These are phyloP conservation scores for Pyricularia grisea DNA, from an alignment of 2,329 filamentous ascomycete genomes.

Conservation along the genomic window DNA sequence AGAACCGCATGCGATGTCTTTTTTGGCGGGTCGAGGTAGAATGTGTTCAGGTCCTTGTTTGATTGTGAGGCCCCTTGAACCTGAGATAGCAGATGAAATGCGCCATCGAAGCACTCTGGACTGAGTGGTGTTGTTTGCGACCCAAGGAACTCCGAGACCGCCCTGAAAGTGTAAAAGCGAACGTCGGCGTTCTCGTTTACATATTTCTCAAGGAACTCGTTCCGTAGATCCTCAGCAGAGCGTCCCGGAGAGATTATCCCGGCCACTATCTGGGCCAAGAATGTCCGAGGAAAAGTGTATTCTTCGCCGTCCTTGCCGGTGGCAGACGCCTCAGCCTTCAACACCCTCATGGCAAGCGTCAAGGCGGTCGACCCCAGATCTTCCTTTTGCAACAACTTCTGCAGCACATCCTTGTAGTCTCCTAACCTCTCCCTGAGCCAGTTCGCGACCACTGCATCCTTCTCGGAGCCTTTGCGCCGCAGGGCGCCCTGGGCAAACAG, in stretches of 20 bases:
- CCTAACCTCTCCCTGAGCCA: constrained; percentile 71
- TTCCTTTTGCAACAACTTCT: constrained; percentile 49
- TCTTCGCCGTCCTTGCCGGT: constrained; percentile 41
- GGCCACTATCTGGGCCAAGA: constrained; percentile 56
- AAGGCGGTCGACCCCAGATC: constrained; percentile 58
- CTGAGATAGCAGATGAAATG: constrained; percentile 52
- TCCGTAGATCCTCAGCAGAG: constrained; percentile 50
- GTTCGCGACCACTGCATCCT: constrained; percentile 62
- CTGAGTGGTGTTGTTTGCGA: constrained; percentile 14
- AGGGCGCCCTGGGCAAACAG: constrained; percentile 68
- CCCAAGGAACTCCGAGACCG: constrained; percentile 31
- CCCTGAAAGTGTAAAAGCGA: constrained; percentile 70
- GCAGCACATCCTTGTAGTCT: constrained; percentile 58
- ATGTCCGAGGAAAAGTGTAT: constrained; percentile 58
- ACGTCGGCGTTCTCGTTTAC: constrained; percentile 76
- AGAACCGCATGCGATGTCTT: constrained; percentile 59
- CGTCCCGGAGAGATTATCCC: constrained; percentile 46
- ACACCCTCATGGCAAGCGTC: constrained; percentile 70
- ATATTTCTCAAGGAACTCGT: constrained; percentile 70
- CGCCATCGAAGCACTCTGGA: constrained; percentile 40
- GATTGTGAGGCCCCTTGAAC: constrained; percentile 64
- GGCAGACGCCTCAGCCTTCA: constrained; percentile 60
- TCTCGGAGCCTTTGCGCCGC: constrained; percentile 56
- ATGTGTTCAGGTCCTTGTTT: constrained; percentile 56
- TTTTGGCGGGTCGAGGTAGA: constrained; percentile 53